Conservation (phyloP, 495 filamentous ascomycete species). For the Pseudevernia furfuracea region DNA sequence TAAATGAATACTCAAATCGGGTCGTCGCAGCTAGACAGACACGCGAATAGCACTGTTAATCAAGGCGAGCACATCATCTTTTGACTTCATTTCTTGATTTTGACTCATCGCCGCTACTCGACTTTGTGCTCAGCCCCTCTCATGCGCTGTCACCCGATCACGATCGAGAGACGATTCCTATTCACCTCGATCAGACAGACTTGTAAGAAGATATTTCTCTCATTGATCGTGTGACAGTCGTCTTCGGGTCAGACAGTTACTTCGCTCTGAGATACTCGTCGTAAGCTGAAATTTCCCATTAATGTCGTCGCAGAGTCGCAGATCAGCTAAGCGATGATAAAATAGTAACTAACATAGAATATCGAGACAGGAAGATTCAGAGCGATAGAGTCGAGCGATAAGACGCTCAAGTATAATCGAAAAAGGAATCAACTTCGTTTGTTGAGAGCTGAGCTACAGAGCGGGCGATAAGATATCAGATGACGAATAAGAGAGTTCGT, state of each 20-base stretch:
- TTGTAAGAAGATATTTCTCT: background rate
- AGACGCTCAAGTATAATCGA: background rate
- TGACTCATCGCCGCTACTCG: background rate
- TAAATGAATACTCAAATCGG: background rate
- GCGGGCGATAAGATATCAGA: too few species aligned
- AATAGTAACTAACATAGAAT: background rate
- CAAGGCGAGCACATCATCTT: slow-evolving; percentile 3
- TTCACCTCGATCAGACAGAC: background rate
- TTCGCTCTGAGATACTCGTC: slow-evolving; percentile 11
- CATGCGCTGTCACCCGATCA: background rate
- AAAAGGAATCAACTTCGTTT: slow-evolving; percentile 1
- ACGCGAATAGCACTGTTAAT: background rate
- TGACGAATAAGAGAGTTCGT: slow-evolving; percentile 1
- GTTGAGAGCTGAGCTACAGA: background rate
- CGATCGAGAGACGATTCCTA: background rate
- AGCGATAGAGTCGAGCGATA: slow-evolving; percentile 9
- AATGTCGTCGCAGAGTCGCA: slow-evolving; percentile 4
- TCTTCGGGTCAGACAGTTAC: background rate
- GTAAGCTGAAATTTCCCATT: background rate
- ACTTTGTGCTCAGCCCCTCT: background rate
- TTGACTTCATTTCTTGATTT: background rate
- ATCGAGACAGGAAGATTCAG: background rate
- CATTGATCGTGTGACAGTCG: background rate
- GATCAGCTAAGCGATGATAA: slow-evolving; percentile 4
- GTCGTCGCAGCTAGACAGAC: background rate